Evolutionary conservation across 768 basidiomycete genomes (phyloP), one percentile per base, ranked within the genome.

Genomic region (Dacryopinax primogenitus): DNA sequence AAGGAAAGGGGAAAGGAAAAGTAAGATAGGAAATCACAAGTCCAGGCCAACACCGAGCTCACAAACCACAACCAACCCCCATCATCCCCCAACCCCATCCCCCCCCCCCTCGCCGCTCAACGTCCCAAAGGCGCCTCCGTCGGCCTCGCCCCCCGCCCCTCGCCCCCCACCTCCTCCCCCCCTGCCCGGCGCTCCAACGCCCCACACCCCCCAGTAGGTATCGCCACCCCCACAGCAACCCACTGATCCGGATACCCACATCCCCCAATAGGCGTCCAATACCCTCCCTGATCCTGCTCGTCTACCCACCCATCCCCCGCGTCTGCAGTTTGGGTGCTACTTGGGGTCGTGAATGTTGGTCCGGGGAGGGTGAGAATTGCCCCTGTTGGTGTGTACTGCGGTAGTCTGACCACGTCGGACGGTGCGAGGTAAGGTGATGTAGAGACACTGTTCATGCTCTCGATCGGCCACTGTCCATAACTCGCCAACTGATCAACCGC

Each of bases 241-340:
- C 86, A 89, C 58, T 83, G 77, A 69, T 83, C 74, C 21, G 84
- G 86, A 71, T 88, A 88, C 61, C 72, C 75, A 70, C 88, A 89
- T 7, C 86, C 87, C 62, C 78, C 74, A 51, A 88, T 78, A 28
- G 82, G 77, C 18, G 83, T 83, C 71, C 80, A 83, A 28, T 83
- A 85, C 30, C 76, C 72, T 12, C 72, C 76, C 2, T 79, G 83
- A 69, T 86, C 84, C 36, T 73, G 69, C 6, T 76, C 30, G 68
- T 86, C 77, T 32, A 78, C 78, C 87, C 87, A 88, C 1, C 86
- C 86, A 67, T 78, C 74, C 15, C 79, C 81, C 0, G 76, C 72
- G 64, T 74, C 76, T 35, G 80, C 79, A 3, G 80, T 78, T 11
- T 74, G 73, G 6, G 71, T 72, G 3, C 70, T 71, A 2, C 69